Base-by-base conservation (phyloP, 306 rosid species). In the Fragaria vesca region DNA sequence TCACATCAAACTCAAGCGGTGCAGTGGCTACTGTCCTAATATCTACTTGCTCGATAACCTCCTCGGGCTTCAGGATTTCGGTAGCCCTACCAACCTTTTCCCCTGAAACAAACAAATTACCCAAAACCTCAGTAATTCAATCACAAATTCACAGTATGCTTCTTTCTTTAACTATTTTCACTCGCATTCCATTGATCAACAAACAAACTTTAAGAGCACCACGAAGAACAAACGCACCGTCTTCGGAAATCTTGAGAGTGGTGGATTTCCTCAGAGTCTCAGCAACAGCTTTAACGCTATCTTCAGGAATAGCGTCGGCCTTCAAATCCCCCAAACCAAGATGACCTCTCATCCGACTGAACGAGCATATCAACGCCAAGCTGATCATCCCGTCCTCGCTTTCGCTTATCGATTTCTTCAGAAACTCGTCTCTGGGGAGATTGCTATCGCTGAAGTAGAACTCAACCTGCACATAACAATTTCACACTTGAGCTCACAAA, bases 371-470 rank as follows among this genome's bases (percentile, higher is more conserved):
- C 80, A 93, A 76, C 60, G 91, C 89, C 91, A 93, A 81, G 81
- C 85, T 84, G 71, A 93, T 85, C 96, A 91, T 97, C 74, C 96
- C 97, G 80, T 90, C 97, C 63, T 87, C 83, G 80, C 89, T 84
- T 83, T 90, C 98, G 45, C 66, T 55, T 15, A 93, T 81, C 36
- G 81, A 50, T 71, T 89, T 93, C 71, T 76, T 84, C 63, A 93
- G 90, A 74, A 93, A 93, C 61, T 17, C 65, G 58, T 93, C 98
- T 62, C 86, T 77, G 0, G 97, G 97, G 68, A 93, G 98, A 84
- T 93, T 93, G 87, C 98, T 93, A 45, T 93, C 97, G 60, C 98
- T 84, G 87, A 93, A 91, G 87, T 93, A 93, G 76, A 91, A 93
- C 88, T 93, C 98, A 24, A 93, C 97, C 98, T 90, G 80, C 21